A percentile compares a stretch with the other conserved stretches of the same genome.
Evolutionary conservation across 768 basidiomycete genomes (phyloP).

Genomic region (Dacryopinax primogenitus): DNA sequence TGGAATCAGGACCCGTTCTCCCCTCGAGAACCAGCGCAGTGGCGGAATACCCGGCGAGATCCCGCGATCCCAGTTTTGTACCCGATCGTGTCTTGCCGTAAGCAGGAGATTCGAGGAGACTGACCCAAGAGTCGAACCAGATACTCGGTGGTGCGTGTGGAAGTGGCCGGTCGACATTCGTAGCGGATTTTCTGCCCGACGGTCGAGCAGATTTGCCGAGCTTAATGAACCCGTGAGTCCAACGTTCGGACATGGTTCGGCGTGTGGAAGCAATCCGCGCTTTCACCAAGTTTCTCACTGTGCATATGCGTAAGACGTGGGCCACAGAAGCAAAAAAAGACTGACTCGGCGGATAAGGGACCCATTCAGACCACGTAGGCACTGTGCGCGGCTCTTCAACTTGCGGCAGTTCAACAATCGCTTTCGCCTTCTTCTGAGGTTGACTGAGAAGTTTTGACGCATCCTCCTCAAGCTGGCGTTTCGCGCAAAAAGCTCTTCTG

Average conservation of each 20-base stretch:
- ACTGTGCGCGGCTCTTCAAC: too few species aligned
- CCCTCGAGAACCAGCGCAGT: not conserved
- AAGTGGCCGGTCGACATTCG: not conserved
- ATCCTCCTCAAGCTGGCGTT: too few species aligned
- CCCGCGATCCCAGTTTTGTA: not conserved
- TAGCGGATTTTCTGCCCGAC: too few species aligned
- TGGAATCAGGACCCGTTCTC: not conserved
- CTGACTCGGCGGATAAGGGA: not conserved
- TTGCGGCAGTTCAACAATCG: too few species aligned
- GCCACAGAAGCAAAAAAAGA: not conserved
- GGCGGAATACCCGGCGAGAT: not conserved
- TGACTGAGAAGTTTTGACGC: too few species aligned
- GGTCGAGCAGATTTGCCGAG: not conserved
- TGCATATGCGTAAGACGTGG: not conserved
- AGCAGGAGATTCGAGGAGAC: not conserved
- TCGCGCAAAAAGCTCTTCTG: too few species aligned
- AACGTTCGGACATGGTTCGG: too few species aligned
- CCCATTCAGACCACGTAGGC: not conserved
- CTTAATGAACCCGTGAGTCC: too few species aligned
- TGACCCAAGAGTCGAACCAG: not conserved
- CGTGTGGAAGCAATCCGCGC: too few species aligned
- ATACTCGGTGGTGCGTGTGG: not conserved
- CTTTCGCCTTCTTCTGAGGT: too few species aligned
- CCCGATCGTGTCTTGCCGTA: not conserved
- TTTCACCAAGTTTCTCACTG: not conserved